Evolutionary conservation across 768 basidiomycete genomes (phyloP), one percentile per base, ranked within the genome.

Genomic region (Phaffia tasmanica): DNA sequence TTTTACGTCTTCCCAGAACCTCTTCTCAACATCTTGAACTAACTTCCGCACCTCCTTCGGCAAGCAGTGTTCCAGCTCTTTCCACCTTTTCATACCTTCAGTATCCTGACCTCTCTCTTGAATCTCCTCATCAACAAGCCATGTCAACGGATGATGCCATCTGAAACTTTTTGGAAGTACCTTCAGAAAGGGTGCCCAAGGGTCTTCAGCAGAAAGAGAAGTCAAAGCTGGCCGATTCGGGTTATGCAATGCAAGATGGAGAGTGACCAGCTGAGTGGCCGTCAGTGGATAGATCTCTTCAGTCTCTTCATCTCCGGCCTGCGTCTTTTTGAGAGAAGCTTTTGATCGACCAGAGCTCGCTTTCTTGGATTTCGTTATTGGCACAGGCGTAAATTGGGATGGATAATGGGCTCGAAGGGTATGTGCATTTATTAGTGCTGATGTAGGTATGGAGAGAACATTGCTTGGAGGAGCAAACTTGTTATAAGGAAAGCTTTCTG

Each of bases 81-180:
- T 55, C 59, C 67, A 48, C 64, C 64, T 59, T 57, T 62, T 62
- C 32, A 54, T 68, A 64, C 67, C 72, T 72, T 63, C 55, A 18
- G 21, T 71, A 68, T 63, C 75, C 75, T 57, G 82, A 79, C 5
- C 81, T 66, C 19, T 27, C 35, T 69, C 71, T n/a, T 46, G 53
- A 8, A 46, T 18, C 18, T 66, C 50, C 47, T 29, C 56, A 0
- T 67, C 62, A 42, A 77, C 57, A 1, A 69, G 21, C 89, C 88
- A 91, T 23, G 85, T 82, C n/a, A 95, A 78, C 6, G 93, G 94
- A 77, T 95, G 91, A 73, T 75, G 76, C 29, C 79, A 79, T 51
- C 80, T 80, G 74, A 98, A 93, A 32, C 84, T 76, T 63, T 74
- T 74, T 2, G 94, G 94, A 30, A 97, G 77, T 1, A 84, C 80